Percentiles rank a stretch among this genome's conserved stretches.
Conservation (phyloP, 2,329 filamentous ascomycete species). For the Talaromyces rugulosus region DNA sequence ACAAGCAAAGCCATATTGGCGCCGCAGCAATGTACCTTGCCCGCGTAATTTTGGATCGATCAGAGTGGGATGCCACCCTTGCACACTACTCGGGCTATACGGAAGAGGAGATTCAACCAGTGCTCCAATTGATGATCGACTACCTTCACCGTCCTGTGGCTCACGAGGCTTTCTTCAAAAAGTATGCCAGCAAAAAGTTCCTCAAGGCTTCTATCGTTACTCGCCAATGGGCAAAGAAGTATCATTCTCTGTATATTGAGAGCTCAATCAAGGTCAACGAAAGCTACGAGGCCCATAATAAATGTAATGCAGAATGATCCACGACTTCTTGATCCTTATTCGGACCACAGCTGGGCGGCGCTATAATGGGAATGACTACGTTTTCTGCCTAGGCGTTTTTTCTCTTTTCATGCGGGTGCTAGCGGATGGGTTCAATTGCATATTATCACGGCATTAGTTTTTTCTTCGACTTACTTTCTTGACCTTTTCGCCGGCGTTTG, state of each 20-base stretch:
- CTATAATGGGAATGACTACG: conserved; percentile 11
- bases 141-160: conserved; percentile 86
- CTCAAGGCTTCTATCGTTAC: conserved; percentile 92
- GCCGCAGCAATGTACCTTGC: conserved; percentile 94
- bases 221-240: conserved; percentile 89
- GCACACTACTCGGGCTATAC: conserved; percentile 89
- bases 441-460: conserved; percentile 38
- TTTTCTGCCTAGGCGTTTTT: conserved; percentile 17
- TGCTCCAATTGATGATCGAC: conserved; percentile 92
- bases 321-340: conserved; percentile 13
- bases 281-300: conserved; percentile 20
- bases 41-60: conserved; percentile 82
- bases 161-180: conserved; percentile 99
- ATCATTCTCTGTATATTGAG: conserved; percentile 41
- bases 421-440: conserved; percentile 23
- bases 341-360: conserved; percentile 10
- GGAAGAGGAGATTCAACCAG: conserved; percentile 87
- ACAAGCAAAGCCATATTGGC: conserved; percentile 82
- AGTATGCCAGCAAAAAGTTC: conserved; percentile 99
- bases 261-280: conserved; percentile 23
- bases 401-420: conserved; percentile 15
- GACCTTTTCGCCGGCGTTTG: conserved; percentile 13
- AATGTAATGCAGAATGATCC: conserved; percentile 8
- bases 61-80: conserved; percentile 86
- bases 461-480: conserved; percentile 8